A percentile compares a stretch with the other conserved stretches of the same genome.
These are phyloP conservation scores for Ascochyta pisi DNA, from an alignment of 2,329 filamentous ascomycete genomes.

Conservation along the genomic window DNA sequence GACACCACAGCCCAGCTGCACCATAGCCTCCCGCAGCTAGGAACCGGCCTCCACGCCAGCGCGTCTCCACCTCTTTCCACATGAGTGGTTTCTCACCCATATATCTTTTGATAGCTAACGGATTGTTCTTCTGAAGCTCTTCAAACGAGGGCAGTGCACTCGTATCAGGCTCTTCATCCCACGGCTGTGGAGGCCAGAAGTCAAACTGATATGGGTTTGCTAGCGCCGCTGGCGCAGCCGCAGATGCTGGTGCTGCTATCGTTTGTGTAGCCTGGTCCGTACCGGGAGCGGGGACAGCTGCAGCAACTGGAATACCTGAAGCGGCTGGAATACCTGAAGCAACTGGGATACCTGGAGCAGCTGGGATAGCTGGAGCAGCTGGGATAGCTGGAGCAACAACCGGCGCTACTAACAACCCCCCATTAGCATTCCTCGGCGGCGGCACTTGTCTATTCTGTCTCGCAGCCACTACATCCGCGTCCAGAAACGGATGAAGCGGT, in stretches of 20 bases:
- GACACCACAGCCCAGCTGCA: background rate
- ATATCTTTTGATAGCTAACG: background rate
- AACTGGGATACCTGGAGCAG: background rate
- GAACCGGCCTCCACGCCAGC: background rate
- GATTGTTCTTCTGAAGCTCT: background rate
- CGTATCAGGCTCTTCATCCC: background rate
- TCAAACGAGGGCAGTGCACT: background rate
- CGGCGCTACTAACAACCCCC: background rate
- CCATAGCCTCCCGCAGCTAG: background rate
- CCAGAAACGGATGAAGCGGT: background rate
- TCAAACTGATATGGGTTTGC: background rate
- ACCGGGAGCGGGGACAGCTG: too few relatives aligned
- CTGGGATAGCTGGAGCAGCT: background rate
- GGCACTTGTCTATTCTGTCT: background rate
- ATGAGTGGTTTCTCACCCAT: background rate
- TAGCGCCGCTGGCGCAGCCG: background rate
- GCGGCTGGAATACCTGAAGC: too few relatives aligned
- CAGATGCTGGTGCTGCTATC: too few relatives aligned
- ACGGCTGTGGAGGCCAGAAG: background rate
- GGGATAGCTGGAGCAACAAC: background rate
- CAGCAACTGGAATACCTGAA: too few relatives aligned
- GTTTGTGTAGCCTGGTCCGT: background rate
- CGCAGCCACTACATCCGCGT: background rate
- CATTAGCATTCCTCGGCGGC: background rate
- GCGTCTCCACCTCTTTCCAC: background rate